Conservation (phyloP, 768 basidiomycete genomes). For the Hysterangium stoloniferum region DNA sequence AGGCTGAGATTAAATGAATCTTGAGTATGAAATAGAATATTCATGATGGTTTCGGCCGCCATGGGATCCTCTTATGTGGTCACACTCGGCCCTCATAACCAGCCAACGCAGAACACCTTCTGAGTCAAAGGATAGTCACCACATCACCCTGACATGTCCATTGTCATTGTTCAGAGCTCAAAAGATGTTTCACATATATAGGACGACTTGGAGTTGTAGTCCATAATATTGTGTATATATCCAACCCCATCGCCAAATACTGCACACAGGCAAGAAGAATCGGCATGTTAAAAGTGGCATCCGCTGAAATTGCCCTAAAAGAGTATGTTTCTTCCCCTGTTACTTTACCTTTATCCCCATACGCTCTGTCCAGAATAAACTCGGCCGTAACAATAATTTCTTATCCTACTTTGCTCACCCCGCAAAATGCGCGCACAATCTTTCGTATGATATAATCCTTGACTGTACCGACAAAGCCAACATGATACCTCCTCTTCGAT, state of each 20-base stretch:
- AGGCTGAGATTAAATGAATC: no score
- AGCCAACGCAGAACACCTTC: no score
- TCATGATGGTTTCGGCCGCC: no score
- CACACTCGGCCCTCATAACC: no score
- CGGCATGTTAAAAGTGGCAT: slow-evolving; percentile 74
- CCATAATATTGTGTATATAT: slow-evolving; percentile 79
- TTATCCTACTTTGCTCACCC: slow-evolving; percentile 42
- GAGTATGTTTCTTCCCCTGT: slow-evolving; percentile 34
- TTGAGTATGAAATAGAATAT: no score
- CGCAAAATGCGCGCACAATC: slow-evolving; percentile 57
- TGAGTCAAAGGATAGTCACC: no score
- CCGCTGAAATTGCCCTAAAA: slow-evolving; percentile 63
- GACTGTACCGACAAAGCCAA: slow-evolving; percentile 96
- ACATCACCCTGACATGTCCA: slow-evolving; percentile 24
- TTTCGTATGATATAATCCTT: slow-evolving; percentile 70
- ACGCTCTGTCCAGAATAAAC: slow-evolving; percentile 51
- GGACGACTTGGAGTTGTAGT: slow-evolving; percentile 84
- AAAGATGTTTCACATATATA: slow-evolving; percentile 23
- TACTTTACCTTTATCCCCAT: neutral
- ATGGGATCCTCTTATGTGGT: no score
- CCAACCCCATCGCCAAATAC: slow-evolving; percentile 86
- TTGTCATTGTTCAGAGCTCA: neutral
- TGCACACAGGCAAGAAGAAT: slow-evolving; percentile 68
- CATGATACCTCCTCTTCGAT: slow-evolving; percentile 90
- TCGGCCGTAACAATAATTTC: slow-evolving; percentile 55